These are phyloP conservation scores for Trichoderma parareesei DNA, from an alignment of 495 filamentous ascomycete species.

Conservation along the genomic window DNA sequence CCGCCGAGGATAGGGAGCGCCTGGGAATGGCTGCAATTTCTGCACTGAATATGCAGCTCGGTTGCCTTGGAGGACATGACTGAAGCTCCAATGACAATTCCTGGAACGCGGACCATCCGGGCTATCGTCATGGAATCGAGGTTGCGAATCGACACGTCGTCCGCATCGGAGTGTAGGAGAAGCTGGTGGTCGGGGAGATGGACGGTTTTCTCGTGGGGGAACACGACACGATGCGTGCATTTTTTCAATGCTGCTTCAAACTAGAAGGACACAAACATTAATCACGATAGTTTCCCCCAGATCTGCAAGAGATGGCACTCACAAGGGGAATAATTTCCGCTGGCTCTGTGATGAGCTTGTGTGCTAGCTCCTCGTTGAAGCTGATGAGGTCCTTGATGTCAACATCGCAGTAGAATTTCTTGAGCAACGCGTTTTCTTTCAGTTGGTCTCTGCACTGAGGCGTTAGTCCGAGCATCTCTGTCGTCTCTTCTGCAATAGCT, in stretches of 20 bases:
- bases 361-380: constrained; percentile 92
- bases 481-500: not conserved
- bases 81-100: constrained; percentile 95
- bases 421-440: constrained; percentile 88
- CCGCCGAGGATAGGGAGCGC: constrained; percentile 69
- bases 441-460: constrained; percentile 69
- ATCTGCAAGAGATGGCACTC: constrained; percentile 18
- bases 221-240: constrained; percentile 88
- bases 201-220: constrained; percentile 58
- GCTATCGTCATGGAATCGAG: constrained; percentile 90
- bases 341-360: constrained; percentile 83
- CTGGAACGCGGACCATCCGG: constrained; percentile 88
- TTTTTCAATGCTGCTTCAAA: constrained; percentile 86
- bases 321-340: constrained; percentile 89
- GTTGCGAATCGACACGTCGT: constrained; percentile 87
- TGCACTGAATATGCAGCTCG: constrained; percentile 76
- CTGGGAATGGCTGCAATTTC: constrained; percentile 70
- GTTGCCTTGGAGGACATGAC: constrained; percentile 96
- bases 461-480: constrained; percentile 19
- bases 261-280: constrained; percentile 33
- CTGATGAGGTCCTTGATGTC: constrained; percentile 94
- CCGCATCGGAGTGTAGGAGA: constrained; percentile 84
- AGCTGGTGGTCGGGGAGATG: constrained; percentile 85
- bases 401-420: constrained; percentile 94
- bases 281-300: constrained; percentile 11